These are phyloP conservation scores for Mycena haematopus DNA, from an alignment of 768 basidiomycete species.

Conservation along the genomic window DNA sequence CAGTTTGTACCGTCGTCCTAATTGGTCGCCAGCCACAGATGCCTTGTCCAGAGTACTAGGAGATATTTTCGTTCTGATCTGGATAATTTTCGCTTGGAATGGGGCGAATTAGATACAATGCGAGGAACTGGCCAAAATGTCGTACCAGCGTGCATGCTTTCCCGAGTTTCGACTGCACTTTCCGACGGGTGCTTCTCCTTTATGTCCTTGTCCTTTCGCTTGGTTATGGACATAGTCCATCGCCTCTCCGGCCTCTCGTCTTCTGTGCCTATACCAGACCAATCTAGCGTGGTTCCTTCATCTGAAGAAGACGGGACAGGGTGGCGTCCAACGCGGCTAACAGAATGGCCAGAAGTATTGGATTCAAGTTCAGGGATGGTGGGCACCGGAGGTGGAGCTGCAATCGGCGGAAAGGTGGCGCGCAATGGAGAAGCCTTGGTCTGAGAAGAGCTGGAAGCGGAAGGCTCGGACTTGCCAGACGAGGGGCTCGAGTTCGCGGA, in stretches of 20 bases:
- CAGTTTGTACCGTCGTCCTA: constrained; percentile 69
- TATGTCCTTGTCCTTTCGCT: constrained; percentile 63
- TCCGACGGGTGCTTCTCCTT: constrained; percentile 56
- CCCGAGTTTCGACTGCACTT: constrained; percentile 63
- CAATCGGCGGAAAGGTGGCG: constrained; percentile 30
- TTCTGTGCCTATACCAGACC: constrained; percentile 63
- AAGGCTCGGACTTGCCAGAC: constrained; percentile 33
- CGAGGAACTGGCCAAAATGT: neutral
- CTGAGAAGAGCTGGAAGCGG: constrained; percentile 35
- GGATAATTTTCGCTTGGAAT: constrained; percentile 59
- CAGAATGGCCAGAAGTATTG: neutral
- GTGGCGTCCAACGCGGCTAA: constrained; percentile 34
- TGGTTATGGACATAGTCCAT: constrained; percentile 66
- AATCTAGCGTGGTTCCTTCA: constrained; percentile 75
- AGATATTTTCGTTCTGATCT: constrained; percentile 56
- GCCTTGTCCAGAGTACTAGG: constrained; percentile 68
- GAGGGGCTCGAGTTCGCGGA: constrained; percentile 34
- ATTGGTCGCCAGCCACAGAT: constrained; percentile 66
- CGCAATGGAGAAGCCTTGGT: constrained; percentile 29
- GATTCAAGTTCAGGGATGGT: constrained; percentile 22
- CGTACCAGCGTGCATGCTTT: constrained; percentile 62
- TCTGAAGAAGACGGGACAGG: constrained; percentile 75
- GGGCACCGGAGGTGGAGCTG: constrained; percentile 29
- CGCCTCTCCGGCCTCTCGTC: constrained; percentile 65
- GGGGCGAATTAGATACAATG: constrained; percentile 2